phyloP scores from a whole-genome alignment of 345 rosid genomes.

The Crucihimalaya himalaica region DNA sequence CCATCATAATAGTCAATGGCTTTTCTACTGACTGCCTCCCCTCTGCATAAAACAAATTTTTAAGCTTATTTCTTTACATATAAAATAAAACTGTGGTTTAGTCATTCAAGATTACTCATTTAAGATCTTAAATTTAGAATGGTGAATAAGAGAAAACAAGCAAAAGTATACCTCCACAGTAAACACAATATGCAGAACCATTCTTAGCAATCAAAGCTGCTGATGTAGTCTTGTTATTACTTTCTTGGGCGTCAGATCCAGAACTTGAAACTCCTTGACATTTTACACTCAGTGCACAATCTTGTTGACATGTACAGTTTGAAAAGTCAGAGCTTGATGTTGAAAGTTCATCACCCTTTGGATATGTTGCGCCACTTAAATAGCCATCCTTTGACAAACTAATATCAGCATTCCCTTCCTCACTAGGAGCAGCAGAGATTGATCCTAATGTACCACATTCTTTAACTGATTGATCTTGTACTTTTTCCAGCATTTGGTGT shows the following conservation, averaged over 20 bases:
- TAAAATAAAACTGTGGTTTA: neutral
- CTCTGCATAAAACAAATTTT: conserved; percentile 46
- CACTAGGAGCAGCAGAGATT: conserved; percentile 42
- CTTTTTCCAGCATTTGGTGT: conserved; percentile 43
- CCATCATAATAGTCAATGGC: conserved; percentile 44
- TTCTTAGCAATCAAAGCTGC: conserved; percentile 46
- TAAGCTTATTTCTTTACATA: conserved; percentile 24
- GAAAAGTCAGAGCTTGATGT: conserved; percentile 57
- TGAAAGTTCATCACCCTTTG: conserved; percentile 53
- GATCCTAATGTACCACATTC: conserved; percentile 45
- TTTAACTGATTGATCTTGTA: conserved; percentile 49
- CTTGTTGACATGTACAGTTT: conserved; percentile 39
- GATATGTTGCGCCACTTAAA: conserved; percentile 46
- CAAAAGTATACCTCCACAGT: conserved; percentile 47
- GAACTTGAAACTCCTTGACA: conserved; percentile 33
- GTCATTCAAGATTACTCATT: conserved; percentile 14
- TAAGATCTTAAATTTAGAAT: conserved; percentile 7
- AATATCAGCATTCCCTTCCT: conserved; percentile 32
- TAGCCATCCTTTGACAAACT: conserved; percentile 42
- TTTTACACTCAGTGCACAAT: conserved; percentile 26
- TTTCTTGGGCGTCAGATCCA: conserved; percentile 37
- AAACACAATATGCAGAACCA: conserved; percentile 36
- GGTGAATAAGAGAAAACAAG: conserved; percentile 19
- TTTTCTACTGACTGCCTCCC: conserved; percentile 36
- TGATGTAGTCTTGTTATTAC: conserved; percentile 28